Evolutionary conservation across 179 eudicot species (phyloP).

Genomic region (Pouteria campechiana): DNA sequence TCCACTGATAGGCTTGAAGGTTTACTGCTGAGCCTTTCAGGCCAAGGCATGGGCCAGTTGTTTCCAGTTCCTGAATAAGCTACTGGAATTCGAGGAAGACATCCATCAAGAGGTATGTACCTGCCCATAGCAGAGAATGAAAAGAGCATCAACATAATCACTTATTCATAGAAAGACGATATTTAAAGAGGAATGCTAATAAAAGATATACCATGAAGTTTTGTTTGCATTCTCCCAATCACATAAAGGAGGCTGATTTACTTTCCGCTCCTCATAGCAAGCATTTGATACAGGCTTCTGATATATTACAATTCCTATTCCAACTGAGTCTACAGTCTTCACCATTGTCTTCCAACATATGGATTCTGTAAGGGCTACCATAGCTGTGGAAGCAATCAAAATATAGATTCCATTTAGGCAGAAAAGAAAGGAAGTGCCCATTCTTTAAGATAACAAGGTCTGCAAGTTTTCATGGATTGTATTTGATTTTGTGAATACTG

Average conservation of each 20-base stretch:
- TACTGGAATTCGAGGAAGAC: slow-evolving; percentile 53
- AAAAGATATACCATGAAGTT: slow-evolving; percentile 50
- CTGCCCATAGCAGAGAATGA: slow-evolving; percentile 18
- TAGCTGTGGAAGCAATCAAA: slow-evolving; percentile 40
- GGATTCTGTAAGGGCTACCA: slow-evolving; percentile 66
- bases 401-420: too few relatives aligned
- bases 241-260: slow-evolving; percentile 59
- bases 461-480: too few relatives aligned
- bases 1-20: slow-evolving; percentile 52
- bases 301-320: slow-evolving; percentile 74
- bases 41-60: slow-evolving; percentile 83
- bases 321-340: slow-evolving; percentile 36
- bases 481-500: too few relatives aligned
- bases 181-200: background rate
- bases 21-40: slow-evolving; percentile 53
- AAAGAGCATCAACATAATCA: background rate
- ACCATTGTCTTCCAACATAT: slow-evolving; percentile 82
- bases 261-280: slow-evolving; percentile 48
- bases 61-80: slow-evolving; percentile 9
- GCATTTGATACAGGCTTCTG: slow-evolving; percentile 73
- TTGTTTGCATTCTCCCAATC: slow-evolving; percentile 26
- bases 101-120: slow-evolving; percentile 71
- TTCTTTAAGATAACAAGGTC: too few relatives aligned
- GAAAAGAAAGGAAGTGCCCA: too few relatives aligned
- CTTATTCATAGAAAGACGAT: background rate